A percentile compares a stretch with the other conserved stretches of the same genome.
phyloP scores from a whole-genome alignment of 768 basidiomycete genomes.

The Panaeolus cyanescens region DNA sequence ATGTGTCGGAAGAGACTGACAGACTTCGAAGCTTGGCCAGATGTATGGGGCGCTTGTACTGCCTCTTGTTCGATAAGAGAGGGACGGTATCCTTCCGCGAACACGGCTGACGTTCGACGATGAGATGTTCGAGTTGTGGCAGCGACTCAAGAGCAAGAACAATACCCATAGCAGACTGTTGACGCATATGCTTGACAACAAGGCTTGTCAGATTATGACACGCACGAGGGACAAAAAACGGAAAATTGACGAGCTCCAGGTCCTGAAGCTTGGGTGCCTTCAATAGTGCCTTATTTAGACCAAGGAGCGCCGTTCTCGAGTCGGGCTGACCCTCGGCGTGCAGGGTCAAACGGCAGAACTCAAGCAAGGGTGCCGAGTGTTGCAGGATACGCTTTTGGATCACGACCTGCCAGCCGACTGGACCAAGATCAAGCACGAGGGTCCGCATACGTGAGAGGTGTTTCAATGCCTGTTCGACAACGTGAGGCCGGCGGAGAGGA shows the following conservation, averaged over 20 bases:
- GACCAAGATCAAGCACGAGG: conserved; percentile 8
- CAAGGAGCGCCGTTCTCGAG: conserved; percentile 8
- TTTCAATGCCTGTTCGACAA: conserved; percentile 8
- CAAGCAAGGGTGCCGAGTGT: conserved; percentile 14
- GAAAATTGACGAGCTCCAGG: conserved; percentile 12
- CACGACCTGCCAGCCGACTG: conserved; percentile 13
- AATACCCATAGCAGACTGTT: conserved; percentile 1
- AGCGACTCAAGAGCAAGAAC: conserved; percentile 16
- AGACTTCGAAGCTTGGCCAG: conserved; percentile 12
- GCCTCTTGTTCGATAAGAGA: conserved; percentile 1
- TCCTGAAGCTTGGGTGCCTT: conserved; percentile 17
- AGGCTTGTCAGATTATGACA: conserved; percentile 12
- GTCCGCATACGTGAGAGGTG: conserved; percentile 17
- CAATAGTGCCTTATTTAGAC: conserved; percentile 10
- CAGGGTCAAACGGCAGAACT: conserved; percentile 12
- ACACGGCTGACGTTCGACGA: conserved; percentile 1
- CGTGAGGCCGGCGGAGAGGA: conserved; percentile 8
- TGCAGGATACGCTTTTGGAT: conserved; percentile 12
- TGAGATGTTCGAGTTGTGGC: conserved; percentile 14
- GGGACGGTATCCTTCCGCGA: not conserved
- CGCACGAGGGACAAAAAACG: conserved; percentile 11
- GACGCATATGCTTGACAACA: conserved; percentile 13
- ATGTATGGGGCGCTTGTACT: conserved; percentile 1
- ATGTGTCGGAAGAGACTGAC: conserved; percentile 12
- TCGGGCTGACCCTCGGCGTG: conserved; percentile 1